Conservation (phyloP, 352 stramenopile species). For the Phytophthora brassicae region DNA sequence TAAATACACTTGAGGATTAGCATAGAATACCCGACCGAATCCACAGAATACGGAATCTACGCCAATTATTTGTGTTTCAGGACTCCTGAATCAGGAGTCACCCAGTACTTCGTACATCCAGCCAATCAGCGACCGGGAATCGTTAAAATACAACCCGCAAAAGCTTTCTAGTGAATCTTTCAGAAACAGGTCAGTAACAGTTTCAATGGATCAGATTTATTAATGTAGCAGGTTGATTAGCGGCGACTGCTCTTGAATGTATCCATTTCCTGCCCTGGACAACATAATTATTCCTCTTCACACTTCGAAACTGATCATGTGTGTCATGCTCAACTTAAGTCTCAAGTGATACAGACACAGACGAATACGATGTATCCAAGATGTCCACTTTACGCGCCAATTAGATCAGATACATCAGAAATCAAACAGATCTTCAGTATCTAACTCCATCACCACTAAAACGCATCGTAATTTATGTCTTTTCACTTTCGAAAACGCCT, state of each 20-base stretch:
- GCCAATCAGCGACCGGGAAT: too few species aligned
- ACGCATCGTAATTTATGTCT: too few species aligned
- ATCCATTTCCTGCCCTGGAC: too few species aligned
- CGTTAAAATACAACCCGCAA: too few species aligned
- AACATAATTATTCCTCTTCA: constrained; percentile 11
- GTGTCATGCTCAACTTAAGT: constrained; percentile 1
- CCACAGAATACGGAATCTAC: too few species aligned
- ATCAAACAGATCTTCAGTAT: too few species aligned
- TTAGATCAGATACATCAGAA: constrained; percentile 20
- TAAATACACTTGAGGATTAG: too few species aligned
- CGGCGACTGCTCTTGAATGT: neutral
- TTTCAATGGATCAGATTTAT: neutral
- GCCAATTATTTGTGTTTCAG: too few species aligned
- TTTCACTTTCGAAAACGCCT: constrained; percentile 9
- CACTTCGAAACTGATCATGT: constrained; percentile 28
- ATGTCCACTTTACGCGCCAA: constrained; percentile 29
- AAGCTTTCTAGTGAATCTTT: neutral
- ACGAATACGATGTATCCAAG: constrained; percentile 13
- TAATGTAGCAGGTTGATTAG: neutral
- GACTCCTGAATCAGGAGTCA: too few species aligned
- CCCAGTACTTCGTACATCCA: too few species aligned
- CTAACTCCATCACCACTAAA: too few species aligned
- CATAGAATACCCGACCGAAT: too few species aligned
- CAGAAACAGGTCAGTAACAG: neutral
- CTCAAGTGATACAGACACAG: constrained; percentile 9